Evolutionary conservation across 495 filamentous ascomycete species (phyloP).

Genomic region (Trichoderma parareesei): DNA sequence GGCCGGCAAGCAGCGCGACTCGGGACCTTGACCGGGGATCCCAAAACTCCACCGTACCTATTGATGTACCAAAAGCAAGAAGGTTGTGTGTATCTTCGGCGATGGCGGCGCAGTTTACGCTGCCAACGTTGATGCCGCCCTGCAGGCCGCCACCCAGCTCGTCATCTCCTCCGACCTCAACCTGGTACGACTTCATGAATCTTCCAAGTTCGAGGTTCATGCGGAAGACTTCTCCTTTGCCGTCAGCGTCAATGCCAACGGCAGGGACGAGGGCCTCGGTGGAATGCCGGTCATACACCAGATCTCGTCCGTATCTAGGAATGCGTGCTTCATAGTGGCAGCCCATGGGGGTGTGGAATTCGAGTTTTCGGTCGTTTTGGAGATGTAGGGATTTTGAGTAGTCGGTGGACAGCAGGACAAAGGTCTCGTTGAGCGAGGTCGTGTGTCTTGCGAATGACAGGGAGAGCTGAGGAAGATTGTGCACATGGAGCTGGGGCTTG

Average conservation of each 20-base stretch:
- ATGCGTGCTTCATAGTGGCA: slow-evolving; percentile 81
- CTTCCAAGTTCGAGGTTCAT: slow-evolving; percentile 85
- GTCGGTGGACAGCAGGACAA: slow-evolving; percentile 83
- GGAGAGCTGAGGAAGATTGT: slow-evolving; percentile 86
- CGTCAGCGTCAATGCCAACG: slow-evolving; percentile 78
- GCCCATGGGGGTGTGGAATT: slow-evolving; percentile 88
- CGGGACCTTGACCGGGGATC: slow-evolving; percentile 75
- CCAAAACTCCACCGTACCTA: slow-evolving; percentile 96
- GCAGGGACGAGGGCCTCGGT: slow-evolving; percentile 82
- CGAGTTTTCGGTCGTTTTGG: slow-evolving; percentile 81
- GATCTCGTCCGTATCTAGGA: slow-evolving; percentile 84
- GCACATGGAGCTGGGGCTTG: slow-evolving; percentile 95
- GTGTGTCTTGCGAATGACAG: slow-evolving; percentile 92
- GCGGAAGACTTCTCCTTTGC: slow-evolving; percentile 83
- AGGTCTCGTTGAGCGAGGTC: slow-evolving; percentile 86
- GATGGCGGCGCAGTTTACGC: slow-evolving; percentile 82
- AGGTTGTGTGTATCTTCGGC: slow-evolving; percentile 88
- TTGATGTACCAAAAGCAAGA: slow-evolving; percentile 87
- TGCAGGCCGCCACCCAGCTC: slow-evolving; percentile 67
- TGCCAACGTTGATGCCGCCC: slow-evolving; percentile 70
- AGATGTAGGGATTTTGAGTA: slow-evolving; percentile 93
- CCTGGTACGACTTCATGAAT: slow-evolving; percentile 69
- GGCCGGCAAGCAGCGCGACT: slow-evolving; percentile 61
- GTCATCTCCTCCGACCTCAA: slow-evolving; percentile 75
- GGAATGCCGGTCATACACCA: slow-evolving; percentile 75